phyloP scores from a whole-genome alignment of 129 eudicot species.

The Saposhnikovia divaricata region DNA sequence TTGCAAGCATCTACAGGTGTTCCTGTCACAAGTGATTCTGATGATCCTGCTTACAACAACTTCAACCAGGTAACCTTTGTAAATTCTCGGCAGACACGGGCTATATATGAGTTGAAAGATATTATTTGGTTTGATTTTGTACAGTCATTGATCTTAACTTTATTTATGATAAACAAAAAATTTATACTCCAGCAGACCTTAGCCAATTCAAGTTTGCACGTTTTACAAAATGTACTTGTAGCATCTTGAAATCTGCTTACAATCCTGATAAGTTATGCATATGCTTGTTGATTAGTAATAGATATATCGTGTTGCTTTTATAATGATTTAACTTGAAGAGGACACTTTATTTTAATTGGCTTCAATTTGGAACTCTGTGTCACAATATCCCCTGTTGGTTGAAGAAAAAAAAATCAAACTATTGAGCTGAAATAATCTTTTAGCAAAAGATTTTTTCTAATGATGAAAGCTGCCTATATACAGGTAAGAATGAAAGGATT shows the following conservation, averaged over 20 bases:
- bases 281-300: background rate
- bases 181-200: background rate
- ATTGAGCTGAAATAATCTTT: background rate
- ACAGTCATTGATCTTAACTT: background rate
- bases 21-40: slow-evolving; percentile 56
- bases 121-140: background rate
- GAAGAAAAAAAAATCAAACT: background rate
- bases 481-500: background rate
- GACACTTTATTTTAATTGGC: background rate
- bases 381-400: background rate
- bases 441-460: background rate
- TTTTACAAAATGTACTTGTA: background rate
- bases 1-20: slow-evolving; percentile 68
- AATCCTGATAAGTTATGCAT: background rate
- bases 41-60: slow-evolving; percentile 59
- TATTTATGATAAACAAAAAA: background rate
- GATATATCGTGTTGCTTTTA: background rate
- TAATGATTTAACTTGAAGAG: background rate
- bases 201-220: background rate
- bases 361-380: background rate
- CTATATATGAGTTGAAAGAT: background rate
- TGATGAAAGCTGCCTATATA: background rate
- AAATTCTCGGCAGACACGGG: background rate
- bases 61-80: slow-evolving; percentile 47
- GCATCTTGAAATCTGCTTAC: background rate